Base-by-base conservation (phyloP, 2,329 filamentous ascomycete genomes). In the Chaetomiaceae sp. region DNA sequence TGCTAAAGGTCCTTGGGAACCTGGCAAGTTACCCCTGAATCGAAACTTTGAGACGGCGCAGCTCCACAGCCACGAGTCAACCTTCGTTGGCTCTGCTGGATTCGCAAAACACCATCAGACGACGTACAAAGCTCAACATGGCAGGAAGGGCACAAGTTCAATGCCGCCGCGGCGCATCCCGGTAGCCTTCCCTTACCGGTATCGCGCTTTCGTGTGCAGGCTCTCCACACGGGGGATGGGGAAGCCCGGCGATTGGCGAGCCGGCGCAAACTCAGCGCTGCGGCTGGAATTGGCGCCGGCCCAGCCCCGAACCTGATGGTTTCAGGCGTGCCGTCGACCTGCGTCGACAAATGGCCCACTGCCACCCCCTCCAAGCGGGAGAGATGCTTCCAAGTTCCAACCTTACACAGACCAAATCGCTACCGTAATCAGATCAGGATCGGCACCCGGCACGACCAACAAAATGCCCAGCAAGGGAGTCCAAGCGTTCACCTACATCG, bases 391-490 rank as follows among this genome's bases (percentile, higher is more conserved):
- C n/a, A n/a, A n/a, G n/a, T 27, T 33, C 42, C 42, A 45, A 36
- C 43, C 43, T 31, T 31, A 36, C 29, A 23, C 17, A 14, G 19
- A 17, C 29, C 12, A n/a, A 12, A 14, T 23, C 33, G 27, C 23
- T 29, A 2, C 15, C 23, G 25, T 23, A 39, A 48, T 23, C 42
- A 45, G 42, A 22, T 19, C 37, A 12, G 19, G 27, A n/a, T 44
- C 8, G 19, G 9, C 9, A 15, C 12, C 19, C 19, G 37, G 9
- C 7, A 27, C 19, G n/a, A 11, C 15, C 22, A 23, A 3, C 49
- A 65, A 44, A 61, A 76, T 77, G 71, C 71, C 71, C 1, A 72
- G 69, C 59, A 73, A 73, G 63, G 71, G 71, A 12, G 61, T 74
- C 39, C 64, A 71, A 22, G 61, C 59, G 6, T 72, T 69, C 63